Conservation (phyloP, 2,329 filamentous ascomycete species). For the Kalaharituber pfeilii region DNA sequence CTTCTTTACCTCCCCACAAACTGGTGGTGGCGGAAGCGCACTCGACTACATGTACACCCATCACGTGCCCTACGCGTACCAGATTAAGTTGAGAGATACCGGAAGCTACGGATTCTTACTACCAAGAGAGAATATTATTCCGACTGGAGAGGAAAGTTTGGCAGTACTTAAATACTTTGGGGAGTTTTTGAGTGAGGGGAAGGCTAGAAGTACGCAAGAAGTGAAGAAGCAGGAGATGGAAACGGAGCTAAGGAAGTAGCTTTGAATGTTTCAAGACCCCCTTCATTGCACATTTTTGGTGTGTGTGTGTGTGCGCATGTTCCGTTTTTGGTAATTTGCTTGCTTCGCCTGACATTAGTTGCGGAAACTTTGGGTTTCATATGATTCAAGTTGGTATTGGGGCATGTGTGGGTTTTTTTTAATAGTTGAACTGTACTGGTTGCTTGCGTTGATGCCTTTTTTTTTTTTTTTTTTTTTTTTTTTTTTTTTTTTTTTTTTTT, state of each 20-base stretch:
- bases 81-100: constrained; percentile 83
- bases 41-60: constrained; percentile 83
- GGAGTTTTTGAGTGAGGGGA: constrained; percentile 40
- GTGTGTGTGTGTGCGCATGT: too few relatives aligned
- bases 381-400: too few relatives aligned
- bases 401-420: too few relatives aligned
- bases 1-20: constrained; percentile 21
- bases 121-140: constrained; percentile 70
- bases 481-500: too few relatives aligned
- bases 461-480: too few relatives aligned
- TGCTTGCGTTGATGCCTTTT: too few relatives aligned
- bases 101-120: constrained; percentile 88
- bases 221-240: neutral
- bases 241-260: neutral
- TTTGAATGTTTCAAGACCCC: neutral
- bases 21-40: constrained; percentile 59
- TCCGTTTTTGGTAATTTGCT: too few relatives aligned
- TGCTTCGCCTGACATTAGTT: too few relatives aligned
- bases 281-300: too few relatives aligned
- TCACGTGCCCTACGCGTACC: constrained; percentile 67
- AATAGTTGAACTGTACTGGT: too few relatives aligned
- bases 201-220: neutral
- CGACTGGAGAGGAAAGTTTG: constrained; percentile 74
- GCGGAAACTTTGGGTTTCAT: too few relatives aligned
- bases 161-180: constrained; percentile 71